A percentile compares a stretch with the other conserved stretches of the same genome.
These are phyloP conservation scores for Syzygium grande DNA, from an alignment of 345 rosid species.

Conservation along the genomic window DNA sequence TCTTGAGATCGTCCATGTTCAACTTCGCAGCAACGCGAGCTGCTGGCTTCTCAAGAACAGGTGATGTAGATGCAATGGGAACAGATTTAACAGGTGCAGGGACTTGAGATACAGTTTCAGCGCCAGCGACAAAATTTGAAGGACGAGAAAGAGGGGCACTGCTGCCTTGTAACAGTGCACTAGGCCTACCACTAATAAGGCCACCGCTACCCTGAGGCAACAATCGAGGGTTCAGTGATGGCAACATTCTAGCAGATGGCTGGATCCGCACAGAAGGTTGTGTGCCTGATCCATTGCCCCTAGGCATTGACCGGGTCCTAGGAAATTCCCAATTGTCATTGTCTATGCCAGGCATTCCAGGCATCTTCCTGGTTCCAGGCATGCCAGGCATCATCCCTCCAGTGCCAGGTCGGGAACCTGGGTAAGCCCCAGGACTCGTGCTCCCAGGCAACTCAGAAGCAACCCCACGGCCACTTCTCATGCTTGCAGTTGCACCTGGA, in stretches of 20 bases:
- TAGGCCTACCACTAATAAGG: slow-evolving; percentile 46
- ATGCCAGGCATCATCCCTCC: slow-evolving; percentile 99
- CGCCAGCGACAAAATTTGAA: slow-evolving; percentile 5
- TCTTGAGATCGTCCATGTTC: slow-evolving; percentile 39
- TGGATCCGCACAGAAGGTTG: slow-evolving; percentile 38
- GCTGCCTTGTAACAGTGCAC: slow-evolving; percentile 67
- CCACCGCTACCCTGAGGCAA: slow-evolving; percentile 77
- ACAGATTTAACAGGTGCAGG: slow-evolving; percentile 10
- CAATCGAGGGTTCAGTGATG: slow-evolving; percentile 44
- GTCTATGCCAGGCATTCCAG: slow-evolving; percentile 76
- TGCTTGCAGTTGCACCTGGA: slow-evolving; percentile 75
- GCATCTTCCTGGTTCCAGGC: slow-evolving; percentile 91
- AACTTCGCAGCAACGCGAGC: slow-evolving; percentile 18
- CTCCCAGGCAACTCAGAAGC: slow-evolving; percentile 17
- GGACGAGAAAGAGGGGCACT: slow-evolving; percentile 12
- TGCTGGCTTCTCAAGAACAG: slow-evolving; percentile 19
- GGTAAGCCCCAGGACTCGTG: slow-evolving; percentile 38
- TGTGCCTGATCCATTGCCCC: slow-evolving; percentile 48
- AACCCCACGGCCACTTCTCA: slow-evolving; percentile 40
- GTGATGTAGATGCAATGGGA: slow-evolving; percentile 13
- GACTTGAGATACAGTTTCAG: slow-evolving; percentile 8
- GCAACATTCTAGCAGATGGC: slow-evolving; percentile 31
- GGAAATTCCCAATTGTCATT: slow-evolving; percentile 75
- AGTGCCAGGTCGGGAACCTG: slow-evolving; percentile 58
- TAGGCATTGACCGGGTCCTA: slow-evolving; percentile 54